These are phyloP conservation scores for Saccharomycopsis crataegensis DNA, from an alignment of 1,139 yeast species.

Conservation along the genomic window DNA sequence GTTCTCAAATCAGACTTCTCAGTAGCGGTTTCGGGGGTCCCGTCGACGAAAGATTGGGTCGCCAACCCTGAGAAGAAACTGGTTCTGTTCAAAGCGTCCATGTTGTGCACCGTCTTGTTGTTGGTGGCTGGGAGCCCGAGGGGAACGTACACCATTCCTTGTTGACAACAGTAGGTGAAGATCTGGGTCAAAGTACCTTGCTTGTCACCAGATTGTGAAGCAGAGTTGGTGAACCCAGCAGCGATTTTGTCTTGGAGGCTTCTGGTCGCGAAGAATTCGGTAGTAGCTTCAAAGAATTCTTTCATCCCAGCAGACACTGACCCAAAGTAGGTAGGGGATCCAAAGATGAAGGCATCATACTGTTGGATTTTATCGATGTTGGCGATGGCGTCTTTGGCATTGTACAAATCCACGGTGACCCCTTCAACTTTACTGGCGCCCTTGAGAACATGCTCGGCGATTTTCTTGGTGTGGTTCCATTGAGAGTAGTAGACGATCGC, in stretches of 20 bases:
- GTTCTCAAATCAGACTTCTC: constrained; percentile 3
- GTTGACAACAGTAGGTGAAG: constrained; percentile 14
- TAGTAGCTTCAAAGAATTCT: constrained; percentile 13
- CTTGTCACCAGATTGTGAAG: constrained; percentile 17
- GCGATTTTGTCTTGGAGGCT: constrained; percentile 16
- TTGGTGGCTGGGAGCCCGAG: constrained; percentile 4
- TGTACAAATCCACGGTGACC: not conserved
- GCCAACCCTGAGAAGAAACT: constrained; percentile 9
- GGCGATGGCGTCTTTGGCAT: constrained; percentile 8
- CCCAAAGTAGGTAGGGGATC: constrained; percentile 19
- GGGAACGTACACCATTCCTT: constrained; percentile 18
- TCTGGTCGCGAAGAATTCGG: constrained; percentile 1
- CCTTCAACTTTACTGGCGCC: constrained; percentile 3
- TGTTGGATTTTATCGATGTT: not conserved
- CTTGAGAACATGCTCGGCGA: constrained; percentile 11
- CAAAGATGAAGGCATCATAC: constrained; percentile 18
- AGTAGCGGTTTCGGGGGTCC: not conserved
- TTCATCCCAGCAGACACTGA: constrained; percentile 14
- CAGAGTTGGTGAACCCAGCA: constrained; percentile 18
- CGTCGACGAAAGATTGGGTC: constrained; percentile 7
- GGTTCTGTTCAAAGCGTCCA: constrained; percentile 5
- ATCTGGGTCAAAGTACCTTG: constrained; percentile 11
- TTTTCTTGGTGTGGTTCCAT: constrained; percentile 10
- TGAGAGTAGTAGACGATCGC: constrained; percentile 15
- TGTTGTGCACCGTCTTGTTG: constrained; percentile 2